Evolutionary conservation across 306 rosid species (phyloP), one percentile per base, ranked within the genome.

Genomic region (Hippophae gyantsensis): DNA sequence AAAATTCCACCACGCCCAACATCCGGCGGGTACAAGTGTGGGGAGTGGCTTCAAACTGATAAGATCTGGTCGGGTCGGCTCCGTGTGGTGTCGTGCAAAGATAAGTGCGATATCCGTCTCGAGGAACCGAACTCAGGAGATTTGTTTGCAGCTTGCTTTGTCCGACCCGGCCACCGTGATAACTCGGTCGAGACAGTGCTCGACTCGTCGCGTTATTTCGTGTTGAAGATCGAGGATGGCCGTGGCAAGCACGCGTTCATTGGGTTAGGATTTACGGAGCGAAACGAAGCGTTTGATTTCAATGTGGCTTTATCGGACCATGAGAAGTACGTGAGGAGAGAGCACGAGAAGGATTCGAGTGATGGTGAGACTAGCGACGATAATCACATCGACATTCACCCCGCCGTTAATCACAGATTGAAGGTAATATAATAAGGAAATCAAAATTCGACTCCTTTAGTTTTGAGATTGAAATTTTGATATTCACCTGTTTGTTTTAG

Each of bases 21-120:
- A 38, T 82, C 99, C 70, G 95, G 95, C 48, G 99, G 99, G 47
- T 93, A 84, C 81, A 92, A 92, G 79, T 93, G 99, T 78, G 99
- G 95, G 45, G 99, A 93, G 74, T 93, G 99, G 99, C 90, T 93
- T 1, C 99, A 93, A 63, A 88, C 99, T 59, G 97, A 93, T 43
- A 88, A 86, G 86, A 88, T 93, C 77, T 93, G 99, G 97, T 68
- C 95, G 51, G 99, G 99, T n/a, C 88, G 99, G 45, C 88, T 89
- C 51, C 80, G 99, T 9, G 97, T 93, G 27, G 97, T 88, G 0
- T 93, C 95, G 5, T 83, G 99, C 58, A 82, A 79, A 54, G 85
- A 86, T 60, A 90, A 95, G 26, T 93, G 99, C 60, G 99, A 93
- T 94, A 93, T 93, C 94, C 97, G 99, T 6, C 70, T 93, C 42